A percentile compares a stretch with the other conserved stretches of the same genome.
Conservation (phyloP, 164 flowering plant species). For the Piper betle region DNA sequence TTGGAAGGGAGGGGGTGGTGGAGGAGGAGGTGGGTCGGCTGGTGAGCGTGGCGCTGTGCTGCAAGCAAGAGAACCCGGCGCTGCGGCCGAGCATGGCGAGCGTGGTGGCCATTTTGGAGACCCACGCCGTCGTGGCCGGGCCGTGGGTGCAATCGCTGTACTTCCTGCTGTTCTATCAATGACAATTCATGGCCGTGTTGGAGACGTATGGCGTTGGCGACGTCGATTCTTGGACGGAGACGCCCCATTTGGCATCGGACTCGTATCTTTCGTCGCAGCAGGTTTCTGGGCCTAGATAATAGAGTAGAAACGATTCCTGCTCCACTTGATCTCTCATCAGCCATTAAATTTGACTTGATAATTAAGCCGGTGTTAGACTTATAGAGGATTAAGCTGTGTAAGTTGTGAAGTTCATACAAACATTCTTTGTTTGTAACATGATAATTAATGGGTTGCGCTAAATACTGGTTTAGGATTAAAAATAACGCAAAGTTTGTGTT, state of each 20-base stretch:
- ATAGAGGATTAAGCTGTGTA: too few relatives aligned
- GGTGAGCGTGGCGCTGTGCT: slow-evolving; percentile 71
- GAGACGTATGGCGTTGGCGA: not conserved
- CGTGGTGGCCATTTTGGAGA: slow-evolving; percentile 78
- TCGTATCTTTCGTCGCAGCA: slow-evolving; percentile 9
- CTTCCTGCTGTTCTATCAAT: slow-evolving; percentile 10
- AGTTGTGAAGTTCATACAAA: too few relatives aligned
- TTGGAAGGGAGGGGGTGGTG: slow-evolving; percentile 57
- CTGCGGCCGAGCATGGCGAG: slow-evolving; percentile 66
- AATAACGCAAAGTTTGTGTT: too few relatives aligned
- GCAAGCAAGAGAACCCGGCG: slow-evolving; percentile 79
- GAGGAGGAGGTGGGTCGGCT: slow-evolving; percentile 56
- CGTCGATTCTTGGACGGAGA: not conserved
- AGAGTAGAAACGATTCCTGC: too few relatives aligned
- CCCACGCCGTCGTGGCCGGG: slow-evolving; percentile 1
- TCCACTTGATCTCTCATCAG: too few relatives aligned
- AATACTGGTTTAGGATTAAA: too few relatives aligned
- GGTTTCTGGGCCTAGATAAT: slow-evolving; percentile 11
- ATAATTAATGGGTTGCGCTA: too few relatives aligned
- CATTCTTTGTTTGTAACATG: too few relatives aligned
- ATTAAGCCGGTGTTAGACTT: too few relatives aligned
- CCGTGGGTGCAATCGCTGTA: slow-evolving; percentile 11
- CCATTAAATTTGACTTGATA: too few relatives aligned
- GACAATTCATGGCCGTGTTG: slow-evolving; percentile 6
- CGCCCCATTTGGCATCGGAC: not conserved